Conservation (phyloP, 1,139 yeast genomes). For the Scheffersomyces segobiensis region DNA sequence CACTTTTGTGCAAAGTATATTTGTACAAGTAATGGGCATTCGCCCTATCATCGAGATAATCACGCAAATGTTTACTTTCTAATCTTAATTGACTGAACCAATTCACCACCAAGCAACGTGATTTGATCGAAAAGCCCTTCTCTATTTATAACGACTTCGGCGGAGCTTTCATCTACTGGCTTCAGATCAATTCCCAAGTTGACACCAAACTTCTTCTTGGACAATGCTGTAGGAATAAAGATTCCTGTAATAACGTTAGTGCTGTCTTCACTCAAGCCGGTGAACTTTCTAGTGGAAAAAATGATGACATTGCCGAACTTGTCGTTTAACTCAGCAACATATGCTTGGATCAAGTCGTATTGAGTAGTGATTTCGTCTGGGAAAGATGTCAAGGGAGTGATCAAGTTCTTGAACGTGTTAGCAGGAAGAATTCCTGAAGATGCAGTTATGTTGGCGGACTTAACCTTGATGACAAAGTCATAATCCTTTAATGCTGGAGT, state of each 20-base stretch:
- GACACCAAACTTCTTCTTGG: constrained; percentile 70
- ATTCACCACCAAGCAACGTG: constrained; percentile 72
- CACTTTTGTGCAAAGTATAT: not conserved
- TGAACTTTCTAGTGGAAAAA: constrained; percentile 58
- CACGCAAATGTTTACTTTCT: constrained; percentile 14
- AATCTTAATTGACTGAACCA: constrained; percentile 36
- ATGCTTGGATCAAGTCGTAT: constrained; percentile 58
- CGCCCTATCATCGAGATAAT: not conserved
- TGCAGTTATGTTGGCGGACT: constrained; percentile 42
- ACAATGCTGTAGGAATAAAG: constrained; percentile 64
- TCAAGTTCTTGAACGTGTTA: constrained; percentile 65
- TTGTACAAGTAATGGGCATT: not conserved
- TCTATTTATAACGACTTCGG: constrained; percentile 66
- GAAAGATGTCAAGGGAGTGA: constrained; percentile 37
- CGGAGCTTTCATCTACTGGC: constrained; percentile 53
- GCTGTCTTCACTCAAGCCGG: constrained; percentile 50
- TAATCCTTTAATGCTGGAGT: constrained; percentile 83
- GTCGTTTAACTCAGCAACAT: constrained; percentile 54
- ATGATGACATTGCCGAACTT: constrained; percentile 58
- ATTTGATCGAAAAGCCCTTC: constrained; percentile 78
- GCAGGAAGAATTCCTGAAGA: constrained; percentile 59
- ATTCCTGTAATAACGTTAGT: constrained; percentile 72
- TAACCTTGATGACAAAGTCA: constrained; percentile 70
- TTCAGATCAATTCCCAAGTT: constrained; percentile 74
- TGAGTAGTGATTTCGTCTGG: constrained; percentile 47